phyloP scores from a whole-genome alignment of 768 basidiomycete genomes.

The Sistotremastrum niveocremeum region DNA sequence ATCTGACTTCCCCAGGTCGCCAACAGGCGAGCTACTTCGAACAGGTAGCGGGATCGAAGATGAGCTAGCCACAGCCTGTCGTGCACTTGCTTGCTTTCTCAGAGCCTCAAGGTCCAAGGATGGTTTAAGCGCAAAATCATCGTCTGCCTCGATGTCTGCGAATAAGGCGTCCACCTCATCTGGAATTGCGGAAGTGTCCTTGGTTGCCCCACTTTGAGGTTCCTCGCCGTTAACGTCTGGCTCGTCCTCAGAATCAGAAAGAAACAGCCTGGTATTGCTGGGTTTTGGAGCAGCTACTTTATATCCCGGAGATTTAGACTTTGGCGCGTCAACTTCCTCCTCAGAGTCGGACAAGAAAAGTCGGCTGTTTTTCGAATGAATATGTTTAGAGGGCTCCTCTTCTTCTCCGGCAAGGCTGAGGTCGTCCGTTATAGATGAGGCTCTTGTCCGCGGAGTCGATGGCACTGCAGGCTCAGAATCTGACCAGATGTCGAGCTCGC shows the following conservation, averaged over 20 bases:
- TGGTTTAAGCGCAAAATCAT: slow-evolving; percentile 28
- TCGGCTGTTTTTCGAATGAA: background rate
- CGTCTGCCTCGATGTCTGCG: slow-evolving; percentile 22
- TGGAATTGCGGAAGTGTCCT: background rate
- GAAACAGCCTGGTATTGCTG: slow-evolving; percentile 30
- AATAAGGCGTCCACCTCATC: slow-evolving; percentile 2
- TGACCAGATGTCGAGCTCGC: slow-evolving; percentile 50
- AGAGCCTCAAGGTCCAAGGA: slow-evolving; percentile 40
- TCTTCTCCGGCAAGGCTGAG: slow-evolving; percentile 1
- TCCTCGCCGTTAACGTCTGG: slow-evolving; percentile 20
- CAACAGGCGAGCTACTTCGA: slow-evolving; percentile 35
- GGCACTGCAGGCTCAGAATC: slow-evolving; percentile 23
- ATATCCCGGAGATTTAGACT: slow-evolving; percentile 7
- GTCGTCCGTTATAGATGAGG: too few relatives aligned
- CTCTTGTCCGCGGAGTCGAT: too few relatives aligned
- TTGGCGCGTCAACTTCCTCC: slow-evolving; percentile 21
- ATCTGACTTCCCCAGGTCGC: slow-evolving; percentile 14
- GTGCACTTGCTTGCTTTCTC: slow-evolving; percentile 40
- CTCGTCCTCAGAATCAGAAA: slow-evolving; percentile 37
- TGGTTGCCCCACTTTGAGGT: background rate
- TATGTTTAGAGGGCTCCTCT: slow-evolving; percentile 1
- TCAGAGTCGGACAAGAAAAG: slow-evolving; percentile 53
- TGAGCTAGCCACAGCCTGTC: slow-evolving; percentile 20
- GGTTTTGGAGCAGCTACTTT: slow-evolving; percentile 14
- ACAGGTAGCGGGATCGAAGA: slow-evolving; percentile 29